Conservation (phyloP, 2,329 filamentous ascomycete species). For the Dactylellina haptotyla region DNA sequence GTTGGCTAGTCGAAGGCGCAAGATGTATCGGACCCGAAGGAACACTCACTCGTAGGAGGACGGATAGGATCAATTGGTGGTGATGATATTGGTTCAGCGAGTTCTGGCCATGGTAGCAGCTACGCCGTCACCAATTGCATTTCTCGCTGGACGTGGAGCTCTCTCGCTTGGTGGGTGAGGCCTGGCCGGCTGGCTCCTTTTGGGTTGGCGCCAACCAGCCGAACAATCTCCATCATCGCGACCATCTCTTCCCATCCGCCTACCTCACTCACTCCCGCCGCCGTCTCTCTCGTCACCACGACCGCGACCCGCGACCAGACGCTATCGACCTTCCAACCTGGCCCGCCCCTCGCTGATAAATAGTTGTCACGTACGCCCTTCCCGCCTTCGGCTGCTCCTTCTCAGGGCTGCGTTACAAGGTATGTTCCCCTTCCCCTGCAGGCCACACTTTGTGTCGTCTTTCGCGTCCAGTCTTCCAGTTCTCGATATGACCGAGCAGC, state of each 20-base stretch:
- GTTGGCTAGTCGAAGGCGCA: too few species aligned
- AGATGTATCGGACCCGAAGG: too few species aligned
- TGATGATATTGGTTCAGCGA: not conserved
- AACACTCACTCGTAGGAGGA: too few species aligned
- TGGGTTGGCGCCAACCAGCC: not conserved
- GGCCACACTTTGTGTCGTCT: constrained; percentile 12
- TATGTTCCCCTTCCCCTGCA: constrained; percentile 11
- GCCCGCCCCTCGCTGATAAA: too few species aligned
- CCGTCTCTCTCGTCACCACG: not conserved
- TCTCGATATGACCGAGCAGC: not conserved
- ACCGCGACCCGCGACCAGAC: not conserved
- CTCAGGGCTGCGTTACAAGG: not conserved
- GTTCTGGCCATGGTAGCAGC: constrained; percentile 15
- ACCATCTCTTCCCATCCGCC: not conserved
- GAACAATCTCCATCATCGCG: constrained; percentile 18
- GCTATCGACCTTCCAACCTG: too few species aligned
- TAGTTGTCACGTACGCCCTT: not conserved
- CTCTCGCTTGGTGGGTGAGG: too few species aligned
- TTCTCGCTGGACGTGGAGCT: not conserved
- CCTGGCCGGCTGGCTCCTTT: too few species aligned
- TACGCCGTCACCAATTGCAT: not conserved
- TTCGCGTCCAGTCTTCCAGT: constrained; percentile 32
- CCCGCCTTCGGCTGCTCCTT: too few species aligned
- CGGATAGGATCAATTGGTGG: not conserved
- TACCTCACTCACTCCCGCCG: not conserved